Evolutionary conservation across 2,329 filamentous ascomycete genomes (phyloP).

Genomic region (Penicillium brevicompactum): DNA sequence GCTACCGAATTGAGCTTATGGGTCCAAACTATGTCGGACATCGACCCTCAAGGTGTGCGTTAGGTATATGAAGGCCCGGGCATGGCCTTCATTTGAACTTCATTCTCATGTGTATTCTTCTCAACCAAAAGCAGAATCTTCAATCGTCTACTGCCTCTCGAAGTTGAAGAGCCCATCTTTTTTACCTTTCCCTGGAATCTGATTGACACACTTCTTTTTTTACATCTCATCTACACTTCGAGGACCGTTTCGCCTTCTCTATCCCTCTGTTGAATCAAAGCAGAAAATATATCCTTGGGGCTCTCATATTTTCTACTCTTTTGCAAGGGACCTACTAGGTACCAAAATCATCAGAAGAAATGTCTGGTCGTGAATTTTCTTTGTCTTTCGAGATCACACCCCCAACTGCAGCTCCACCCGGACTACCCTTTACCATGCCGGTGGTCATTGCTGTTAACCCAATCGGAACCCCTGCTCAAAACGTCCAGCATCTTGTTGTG

Average conservation of each 20-base stretch:
- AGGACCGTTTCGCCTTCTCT: not conserved
- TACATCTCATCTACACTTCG: conserved; percentile 5
- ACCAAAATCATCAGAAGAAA: not conserved
- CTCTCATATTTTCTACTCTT: not conserved
- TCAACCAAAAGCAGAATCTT: not conserved
- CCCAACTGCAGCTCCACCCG: conserved; percentile 28
- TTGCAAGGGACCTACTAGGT: not conserved
- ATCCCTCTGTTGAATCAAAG: conserved; percentile 7
- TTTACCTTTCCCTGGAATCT: not conserved
- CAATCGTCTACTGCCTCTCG: not conserved
- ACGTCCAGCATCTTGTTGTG: conserved; percentile 32
- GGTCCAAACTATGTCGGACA: conserved; percentile 5
- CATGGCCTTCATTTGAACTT: conserved; percentile 3
- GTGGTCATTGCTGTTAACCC: conserved; percentile 33
- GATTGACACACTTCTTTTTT: not conserved
- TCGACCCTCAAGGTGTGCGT: conserved; percentile 10
- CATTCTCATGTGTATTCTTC: not conserved
- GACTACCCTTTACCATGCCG: conserved; percentile 32
- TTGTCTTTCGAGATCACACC: conserved; percentile 34
- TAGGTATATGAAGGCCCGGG: conserved; percentile 25
- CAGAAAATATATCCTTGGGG: not conserved
- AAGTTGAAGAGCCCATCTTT: not conserved
- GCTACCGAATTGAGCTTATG: conserved; percentile 12
- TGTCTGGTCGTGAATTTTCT: conserved; percentile 30
- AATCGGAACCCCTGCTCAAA: conserved; percentile 25